Conservation (phyloP, 176 grass and related monocot species). For the Raddia guianensis region DNA sequence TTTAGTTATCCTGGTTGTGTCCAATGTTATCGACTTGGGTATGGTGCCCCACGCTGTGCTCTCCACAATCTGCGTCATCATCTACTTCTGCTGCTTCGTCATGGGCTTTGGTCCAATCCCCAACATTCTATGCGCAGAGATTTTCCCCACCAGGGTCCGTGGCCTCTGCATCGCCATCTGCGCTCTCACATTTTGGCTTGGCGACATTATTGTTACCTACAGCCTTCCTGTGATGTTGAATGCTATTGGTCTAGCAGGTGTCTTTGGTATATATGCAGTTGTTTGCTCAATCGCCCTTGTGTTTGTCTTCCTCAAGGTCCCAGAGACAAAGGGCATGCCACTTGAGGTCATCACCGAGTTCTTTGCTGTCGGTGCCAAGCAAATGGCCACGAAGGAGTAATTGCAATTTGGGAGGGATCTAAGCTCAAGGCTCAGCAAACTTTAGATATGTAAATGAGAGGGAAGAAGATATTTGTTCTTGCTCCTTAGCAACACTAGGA, state of each 20-base stretch:
- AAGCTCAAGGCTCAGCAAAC: not conserved
- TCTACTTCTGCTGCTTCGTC: constrained; percentile 90
- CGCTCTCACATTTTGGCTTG: constrained; percentile 74
- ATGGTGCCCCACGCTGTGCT: constrained; percentile 64
- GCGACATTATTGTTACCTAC: constrained; percentile 83
- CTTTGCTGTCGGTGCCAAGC: constrained; percentile 66
- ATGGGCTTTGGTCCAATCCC: constrained; percentile 92
- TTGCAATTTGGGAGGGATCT: constrained; percentile 6
- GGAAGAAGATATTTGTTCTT: constrained; percentile 5
- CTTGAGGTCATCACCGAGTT: constrained; percentile 92
- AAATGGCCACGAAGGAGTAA: constrained; percentile 47
- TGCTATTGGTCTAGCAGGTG: constrained; percentile 76
- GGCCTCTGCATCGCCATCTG: constrained; percentile 88
- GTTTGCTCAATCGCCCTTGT: constrained; percentile 69
- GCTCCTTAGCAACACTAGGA: not conserved
- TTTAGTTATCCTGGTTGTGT: constrained; percentile 68
- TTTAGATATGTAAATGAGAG: constrained; percentile 28
- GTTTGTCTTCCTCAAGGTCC: constrained; percentile 86
- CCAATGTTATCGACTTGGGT: constrained; percentile 63
- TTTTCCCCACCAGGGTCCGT: constrained; percentile 84
- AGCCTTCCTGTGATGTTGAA: constrained; percentile 81
- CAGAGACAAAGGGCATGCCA: constrained; percentile 92
- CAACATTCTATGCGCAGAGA: constrained; percentile 89
- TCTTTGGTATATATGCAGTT: constrained; percentile 79
- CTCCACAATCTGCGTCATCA: constrained; percentile 76